Conservation (phyloP, 805 yeast species). For the Spathaspora boniae region DNA sequence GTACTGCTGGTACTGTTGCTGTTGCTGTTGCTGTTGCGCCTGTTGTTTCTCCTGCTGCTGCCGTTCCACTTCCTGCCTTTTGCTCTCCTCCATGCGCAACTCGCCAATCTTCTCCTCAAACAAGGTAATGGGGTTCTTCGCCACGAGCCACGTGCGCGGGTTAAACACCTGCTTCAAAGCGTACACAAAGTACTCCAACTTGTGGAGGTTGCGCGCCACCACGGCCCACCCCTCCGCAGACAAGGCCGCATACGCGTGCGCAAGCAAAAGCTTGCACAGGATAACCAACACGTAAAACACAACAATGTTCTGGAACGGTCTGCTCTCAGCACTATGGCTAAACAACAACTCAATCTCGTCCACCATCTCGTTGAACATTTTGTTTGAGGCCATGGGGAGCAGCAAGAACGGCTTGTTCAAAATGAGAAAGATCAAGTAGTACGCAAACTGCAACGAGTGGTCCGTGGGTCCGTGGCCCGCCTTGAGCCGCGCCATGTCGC, state of each 20-base stretch:
- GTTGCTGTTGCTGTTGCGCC: not conserved
- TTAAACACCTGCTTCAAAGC: conserved; percentile 1
- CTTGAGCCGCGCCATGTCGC: conserved; percentile 1
- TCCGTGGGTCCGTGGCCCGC: not conserved
- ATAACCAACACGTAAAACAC: conserved; percentile 3
- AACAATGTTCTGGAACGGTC: conserved; percentile 2
- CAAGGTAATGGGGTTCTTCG: conserved; percentile 2
- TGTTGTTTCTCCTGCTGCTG: not conserved
- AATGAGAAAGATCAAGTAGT: conserved; percentile 3
- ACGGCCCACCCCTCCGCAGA: no score
- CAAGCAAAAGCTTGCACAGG: conserved; percentile 1
- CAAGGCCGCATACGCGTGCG: no score
- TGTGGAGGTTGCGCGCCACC: no score
- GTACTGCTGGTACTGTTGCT: no score
- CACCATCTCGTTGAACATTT: not conserved
- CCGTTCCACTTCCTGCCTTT: conserved; percentile 2
- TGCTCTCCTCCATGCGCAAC: conserved; percentile 19
- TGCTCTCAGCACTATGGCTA: not conserved
- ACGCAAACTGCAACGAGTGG: conserved; percentile 5
- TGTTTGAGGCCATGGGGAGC: conserved; percentile 1
- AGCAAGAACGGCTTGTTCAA: conserved; percentile 6
- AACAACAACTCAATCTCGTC: conserved; percentile 3
- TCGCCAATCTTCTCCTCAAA: conserved; percentile 18
- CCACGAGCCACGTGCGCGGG: conserved; percentile 1
- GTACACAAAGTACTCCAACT: conserved; percentile 2